phyloP scores from a whole-genome alignment of 306 rosid genomes.

The Inga leiocalycina region DNA sequence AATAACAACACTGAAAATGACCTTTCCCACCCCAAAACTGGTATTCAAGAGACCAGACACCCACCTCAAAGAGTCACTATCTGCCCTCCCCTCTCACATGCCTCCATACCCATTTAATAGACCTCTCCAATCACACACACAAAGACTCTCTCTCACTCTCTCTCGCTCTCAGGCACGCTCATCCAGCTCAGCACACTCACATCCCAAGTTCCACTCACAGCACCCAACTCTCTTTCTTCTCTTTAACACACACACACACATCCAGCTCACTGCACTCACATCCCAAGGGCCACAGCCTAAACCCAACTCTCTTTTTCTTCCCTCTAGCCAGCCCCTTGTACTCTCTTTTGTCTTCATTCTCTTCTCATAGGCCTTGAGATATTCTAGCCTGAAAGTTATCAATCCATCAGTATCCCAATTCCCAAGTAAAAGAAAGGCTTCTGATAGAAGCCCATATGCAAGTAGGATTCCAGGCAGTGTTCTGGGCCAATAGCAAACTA shows the following conservation, averaged over 20 bases:
- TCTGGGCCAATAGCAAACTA: constrained; percentile 23
- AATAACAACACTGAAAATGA: not conserved
- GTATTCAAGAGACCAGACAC: not conserved
- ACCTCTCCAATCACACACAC: not conserved
- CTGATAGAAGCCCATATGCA: constrained; percentile 7
- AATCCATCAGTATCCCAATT: not conserved
- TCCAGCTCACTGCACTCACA: not conserved
- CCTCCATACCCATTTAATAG: not conserved
- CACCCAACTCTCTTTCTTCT: not conserved
- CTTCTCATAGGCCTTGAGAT: not conserved
- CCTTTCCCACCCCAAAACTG: not conserved
- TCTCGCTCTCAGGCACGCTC: not conserved
- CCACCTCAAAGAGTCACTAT: not conserved
- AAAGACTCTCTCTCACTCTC: not conserved
- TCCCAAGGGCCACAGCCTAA: not conserved
- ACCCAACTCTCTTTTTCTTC: not conserved
- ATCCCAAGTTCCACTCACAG: not conserved
- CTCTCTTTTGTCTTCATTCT: not conserved
- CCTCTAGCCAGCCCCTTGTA: not conserved
- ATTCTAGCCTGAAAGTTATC: not conserved
- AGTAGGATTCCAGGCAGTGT: not conserved
- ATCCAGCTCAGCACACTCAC: not conserved
- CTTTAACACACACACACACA: not conserved
- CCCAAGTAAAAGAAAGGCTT: not conserved
- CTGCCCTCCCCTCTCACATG: not conserved